These are phyloP conservation scores for Lachnellula arida DNA, from an alignment of 2,329 filamentous ascomycete species.

Conservation along the genomic window DNA sequence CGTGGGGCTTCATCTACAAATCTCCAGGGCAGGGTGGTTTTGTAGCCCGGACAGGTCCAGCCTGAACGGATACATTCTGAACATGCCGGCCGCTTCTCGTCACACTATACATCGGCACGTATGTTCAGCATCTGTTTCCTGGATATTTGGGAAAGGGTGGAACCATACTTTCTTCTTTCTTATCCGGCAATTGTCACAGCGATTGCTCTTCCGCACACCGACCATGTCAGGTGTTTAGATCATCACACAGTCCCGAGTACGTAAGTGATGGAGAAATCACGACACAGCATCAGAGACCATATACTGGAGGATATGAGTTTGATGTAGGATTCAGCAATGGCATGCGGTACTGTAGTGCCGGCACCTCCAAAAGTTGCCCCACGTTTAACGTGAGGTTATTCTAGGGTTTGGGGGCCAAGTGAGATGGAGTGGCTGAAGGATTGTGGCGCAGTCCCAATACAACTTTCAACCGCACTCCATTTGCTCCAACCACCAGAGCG, in stretches of 20 bases:
- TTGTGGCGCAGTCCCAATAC: background rate
- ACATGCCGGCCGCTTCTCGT: conserved; percentile 16
- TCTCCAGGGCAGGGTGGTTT: conserved; percentile 4
- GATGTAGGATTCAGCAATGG: too few species aligned
- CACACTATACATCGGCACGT: conserved; percentile 8
- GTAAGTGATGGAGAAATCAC: background rate
- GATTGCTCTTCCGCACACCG: conserved; percentile 12
- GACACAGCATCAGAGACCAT: background rate
- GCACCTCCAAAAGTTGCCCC: too few species aligned
- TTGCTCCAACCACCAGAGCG: too few species aligned
- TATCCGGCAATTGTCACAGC: conserved; percentile 16
- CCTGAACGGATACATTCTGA: conserved; percentile 14
- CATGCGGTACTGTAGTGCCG: too few species aligned
- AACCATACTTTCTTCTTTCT: conserved; percentile 18
- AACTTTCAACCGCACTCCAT: too few species aligned
- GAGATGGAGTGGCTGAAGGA: background rate
- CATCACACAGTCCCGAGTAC: background rate
- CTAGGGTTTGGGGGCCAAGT: background rate
- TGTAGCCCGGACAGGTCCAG: conserved; percentile 15
- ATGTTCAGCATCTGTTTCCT: background rate
- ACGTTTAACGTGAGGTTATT: background rate
- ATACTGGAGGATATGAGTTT: too few species aligned
- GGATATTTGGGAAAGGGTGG: background rate
- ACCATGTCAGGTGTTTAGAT: conserved; percentile 7
- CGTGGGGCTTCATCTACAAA: conserved; percentile 17